Base-by-base conservation (phyloP, 164 flowering plant genomes). In the Stephania yunnanensis region DNA sequence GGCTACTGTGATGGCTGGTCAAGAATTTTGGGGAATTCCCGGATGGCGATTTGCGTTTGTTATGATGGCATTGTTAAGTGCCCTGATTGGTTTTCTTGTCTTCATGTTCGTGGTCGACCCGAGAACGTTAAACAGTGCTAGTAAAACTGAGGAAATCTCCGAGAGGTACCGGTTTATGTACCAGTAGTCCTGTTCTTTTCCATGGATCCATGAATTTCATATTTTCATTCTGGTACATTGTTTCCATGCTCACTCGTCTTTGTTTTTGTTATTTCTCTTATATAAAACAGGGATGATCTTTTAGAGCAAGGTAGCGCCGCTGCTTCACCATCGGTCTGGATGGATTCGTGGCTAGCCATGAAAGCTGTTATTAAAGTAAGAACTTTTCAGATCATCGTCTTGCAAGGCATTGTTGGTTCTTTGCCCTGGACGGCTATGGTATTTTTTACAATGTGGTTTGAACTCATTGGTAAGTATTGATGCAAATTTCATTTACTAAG, bases 381-480 rank as follows among this genome's bases (percentile, higher is more conserved):
- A 71, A 95, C 99, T 10, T 93, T 95, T 85, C 95, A 87, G 85
- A 79, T 93, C 58, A 90, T 95, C 76, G 97, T 95, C 48, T 74
- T 95, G 90, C 99, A 95, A 75, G 99, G 97, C 10, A 79, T 93
- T 66, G 93, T 95, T 70, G 99, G 99, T 42, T 91, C 97, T 7
- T 83, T 95, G 5, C 99, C 99, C 50, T 95, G 99, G 99, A 95
- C 97, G 46, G 95, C 97, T 66, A 93, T 93, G 92, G 97, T 95
- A 44, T 95, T 95, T 85, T 90, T 91, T 83, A 93, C 99, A 5
- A 84, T 95, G 90, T 95, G 99, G 99, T 91, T 95, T 79, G 93
- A 95, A 84, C 84, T 95, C 68, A 95, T 95, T 53, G 97, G 98
- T 93, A 78, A 83, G 90, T 73, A 65, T 70, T 58, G 36, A 65